A percentile compares a stretch with the other conserved stretches of the same genome.
Conservation (phyloP, 345 rosid species). For the Hibiscus syriacus region DNA sequence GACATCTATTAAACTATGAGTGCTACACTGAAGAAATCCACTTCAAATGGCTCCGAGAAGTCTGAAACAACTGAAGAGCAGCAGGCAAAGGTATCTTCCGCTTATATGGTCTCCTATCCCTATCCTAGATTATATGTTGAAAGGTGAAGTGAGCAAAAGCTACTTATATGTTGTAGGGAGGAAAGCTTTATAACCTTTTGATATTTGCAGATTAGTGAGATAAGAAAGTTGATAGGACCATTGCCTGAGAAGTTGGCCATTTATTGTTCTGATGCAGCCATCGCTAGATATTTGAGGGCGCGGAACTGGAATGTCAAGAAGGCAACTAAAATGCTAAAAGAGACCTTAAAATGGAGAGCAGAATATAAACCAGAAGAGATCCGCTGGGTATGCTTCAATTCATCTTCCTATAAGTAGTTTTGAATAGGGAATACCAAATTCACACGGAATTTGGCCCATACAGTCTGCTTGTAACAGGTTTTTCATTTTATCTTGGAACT, state of each 20-base stretch:
- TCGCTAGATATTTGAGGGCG: conserved; percentile 64
- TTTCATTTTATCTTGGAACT: background rate
- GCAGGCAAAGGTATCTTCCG: conserved; percentile 51
- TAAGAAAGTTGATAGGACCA: conserved; percentile 52
- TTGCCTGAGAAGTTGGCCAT: conserved; percentile 50
- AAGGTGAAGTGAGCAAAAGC: conserved; percentile 1
- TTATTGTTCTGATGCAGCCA: conserved; percentile 63
- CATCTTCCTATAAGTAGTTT: conserved; percentile 5
- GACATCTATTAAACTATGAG: conserved; percentile 33
- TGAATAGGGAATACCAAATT: background rate
- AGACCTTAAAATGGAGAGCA: conserved; percentile 85
- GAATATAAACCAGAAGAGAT: conserved; percentile 83
- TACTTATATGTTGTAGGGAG: background rate
- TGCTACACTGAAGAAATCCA: conserved; percentile 29
- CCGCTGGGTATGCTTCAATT: conserved; percentile 51
- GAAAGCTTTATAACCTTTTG: conserved; percentile 2
- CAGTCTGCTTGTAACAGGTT: background rate
- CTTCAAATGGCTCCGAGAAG: conserved; percentile 56
- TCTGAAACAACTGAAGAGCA: conserved; percentile 50
- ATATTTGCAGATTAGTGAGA: conserved; percentile 52
- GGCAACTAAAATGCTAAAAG: conserved; percentile 90
- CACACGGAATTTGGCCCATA: background rate
- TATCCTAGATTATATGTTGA: background rate
- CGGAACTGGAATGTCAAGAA: conserved; percentile 87
- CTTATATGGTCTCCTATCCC: background rate